Base-by-base conservation (phyloP, 495 filamentous ascomycete genomes). In the Penicillium lagena region DNA sequence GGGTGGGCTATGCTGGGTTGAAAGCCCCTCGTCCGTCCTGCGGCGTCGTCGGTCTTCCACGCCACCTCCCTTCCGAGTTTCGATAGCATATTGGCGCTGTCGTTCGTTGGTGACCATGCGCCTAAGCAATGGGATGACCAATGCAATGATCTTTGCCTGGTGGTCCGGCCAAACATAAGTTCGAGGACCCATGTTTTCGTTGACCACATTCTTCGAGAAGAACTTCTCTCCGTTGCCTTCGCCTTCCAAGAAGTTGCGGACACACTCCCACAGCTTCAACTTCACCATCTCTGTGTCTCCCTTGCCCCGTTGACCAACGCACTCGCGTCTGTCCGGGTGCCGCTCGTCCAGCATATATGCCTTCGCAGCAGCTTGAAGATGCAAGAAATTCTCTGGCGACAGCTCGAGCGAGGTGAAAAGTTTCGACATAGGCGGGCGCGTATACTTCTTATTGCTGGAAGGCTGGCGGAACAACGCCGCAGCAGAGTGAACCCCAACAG, bases 61-160 rank as follows among this genome's bases (percentile, higher is more conserved):
- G 11, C 59, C 62, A 32, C 67, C 64, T n/a, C 71, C 72, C 49
- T 75, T 79, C 13, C 79, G 62, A 6, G 76, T 77, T 52, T 79
- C 75, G 12, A 79, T 66, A 0, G 80, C 80, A 59, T 83, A 84
- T 49, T 72, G 71, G 22, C 80, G 60, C 54, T 84, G 80, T 12
- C 78, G 61, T 51, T 82, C 80, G 50, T 84, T 84, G 14, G 79
- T 82, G 2, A 82, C 77, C 78, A 82, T 82, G 29, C 79, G 62
- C 39, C 80, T 54, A 30, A 84, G 54, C 38, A 84, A 50, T 17
- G 79, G 80, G 31, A 77, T 81, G 7, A 81, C 73, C 15, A 78
- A 54, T 0, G 71, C 60, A 15, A 83, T 76, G 42, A 84, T 76
- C 48, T 74, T 72, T 29, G 73, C 68, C 43, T 78, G 72, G 30